Conservation (phyloP, 805 yeast species). For the Yamadazyma endophytica region DNA sequence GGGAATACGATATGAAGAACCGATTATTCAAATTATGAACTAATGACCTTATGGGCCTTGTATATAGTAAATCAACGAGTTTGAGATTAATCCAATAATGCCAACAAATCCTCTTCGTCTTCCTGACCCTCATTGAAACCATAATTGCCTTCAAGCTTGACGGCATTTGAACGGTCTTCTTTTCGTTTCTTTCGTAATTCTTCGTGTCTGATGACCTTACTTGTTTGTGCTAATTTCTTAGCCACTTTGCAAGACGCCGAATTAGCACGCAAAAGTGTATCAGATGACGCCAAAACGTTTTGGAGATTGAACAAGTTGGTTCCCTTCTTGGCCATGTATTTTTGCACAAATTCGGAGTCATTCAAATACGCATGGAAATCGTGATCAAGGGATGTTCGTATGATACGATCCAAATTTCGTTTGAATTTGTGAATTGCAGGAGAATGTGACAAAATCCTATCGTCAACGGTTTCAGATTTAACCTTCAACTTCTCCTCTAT, state of each 20-base stretch:
- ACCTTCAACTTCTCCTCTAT: conserved; percentile 2
- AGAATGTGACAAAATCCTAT: conserved; percentile 21
- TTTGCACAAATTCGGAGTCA: conserved; percentile 21
- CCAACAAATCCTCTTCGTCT: conserved; percentile 7
- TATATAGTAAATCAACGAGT: no score
- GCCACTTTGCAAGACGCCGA: conserved; percentile 2
- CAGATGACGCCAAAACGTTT: conserved; percentile 23
- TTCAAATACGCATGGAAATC: conserved; percentile 17
- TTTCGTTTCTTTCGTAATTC: not conserved
- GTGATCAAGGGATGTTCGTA: conserved; percentile 18
- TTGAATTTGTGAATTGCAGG: conserved; percentile 29
- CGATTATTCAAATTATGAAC: conserved; percentile 31
- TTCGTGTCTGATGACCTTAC: not conserved
- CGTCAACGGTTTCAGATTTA: conserved; percentile 2
- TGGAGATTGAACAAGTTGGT: conserved; percentile 30
- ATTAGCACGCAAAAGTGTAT: no score
- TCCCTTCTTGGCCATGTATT: conserved; percentile 12
- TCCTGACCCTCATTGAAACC: conserved; percentile 12
- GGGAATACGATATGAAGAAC: conserved; percentile 37
- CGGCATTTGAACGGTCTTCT: no score
- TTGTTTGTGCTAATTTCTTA: not conserved
- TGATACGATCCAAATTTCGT: conserved; percentile 19
- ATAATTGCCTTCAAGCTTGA: conserved; percentile 21
- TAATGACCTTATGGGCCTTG: no score
- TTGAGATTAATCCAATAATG: no score